Evolutionary conservation across 768 basidiomycete genomes (phyloP).

Genomic region (Pleurotus pulmonarius): DNA sequence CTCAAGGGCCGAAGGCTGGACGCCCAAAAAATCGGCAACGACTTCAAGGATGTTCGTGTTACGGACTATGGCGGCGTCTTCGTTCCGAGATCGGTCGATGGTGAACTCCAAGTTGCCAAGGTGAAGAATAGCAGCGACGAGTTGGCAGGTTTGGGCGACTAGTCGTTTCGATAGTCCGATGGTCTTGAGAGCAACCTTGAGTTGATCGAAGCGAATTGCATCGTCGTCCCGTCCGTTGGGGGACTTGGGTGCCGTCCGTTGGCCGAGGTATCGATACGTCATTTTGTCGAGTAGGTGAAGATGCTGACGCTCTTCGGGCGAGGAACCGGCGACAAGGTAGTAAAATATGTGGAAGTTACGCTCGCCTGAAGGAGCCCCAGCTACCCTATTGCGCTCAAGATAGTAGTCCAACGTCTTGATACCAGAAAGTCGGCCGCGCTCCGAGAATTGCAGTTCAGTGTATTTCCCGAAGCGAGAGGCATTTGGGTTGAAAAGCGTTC

Average conservation of each 20-base stretch:
- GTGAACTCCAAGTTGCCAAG: constrained; percentile 94
- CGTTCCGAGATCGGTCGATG: constrained; percentile 76
- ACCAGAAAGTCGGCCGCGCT: constrained; percentile 84
- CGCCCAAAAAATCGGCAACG: constrained; percentile 90
- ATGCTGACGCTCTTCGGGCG: constrained; percentile 83
- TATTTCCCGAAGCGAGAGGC: constrained; percentile 98
- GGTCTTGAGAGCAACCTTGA: constrained; percentile 90
- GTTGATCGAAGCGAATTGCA: constrained; percentile 84
- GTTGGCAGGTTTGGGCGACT: constrained; percentile 93
- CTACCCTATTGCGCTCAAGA: constrained; percentile 87
- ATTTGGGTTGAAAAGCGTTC: constrained; percentile 89
- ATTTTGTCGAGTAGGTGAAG: constrained; percentile 80
- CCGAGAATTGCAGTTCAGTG: constrained; percentile 95
- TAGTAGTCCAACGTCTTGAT: constrained; percentile 97
- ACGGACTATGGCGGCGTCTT: constrained; percentile 89
- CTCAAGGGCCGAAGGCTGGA: constrained; percentile 70
- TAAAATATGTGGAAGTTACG: constrained; percentile 98
- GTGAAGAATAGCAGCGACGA: constrained; percentile 93
- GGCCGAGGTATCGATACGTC: constrained; percentile 84
- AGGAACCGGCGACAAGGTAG: constrained; percentile 90
- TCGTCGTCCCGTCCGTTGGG: constrained; percentile 67
- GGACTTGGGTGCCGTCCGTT: constrained; percentile 45
- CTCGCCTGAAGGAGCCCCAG: constrained; percentile 84
- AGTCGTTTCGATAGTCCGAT: constrained; percentile 93
- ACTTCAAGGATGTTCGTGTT: constrained; percentile 80